Percentiles rank a stretch among this genome's conserved stretches.
Evolutionary conservation across 768 basidiomycete genomes (phyloP).

Genomic region (Hemileccinum rubropunctum): DNA sequence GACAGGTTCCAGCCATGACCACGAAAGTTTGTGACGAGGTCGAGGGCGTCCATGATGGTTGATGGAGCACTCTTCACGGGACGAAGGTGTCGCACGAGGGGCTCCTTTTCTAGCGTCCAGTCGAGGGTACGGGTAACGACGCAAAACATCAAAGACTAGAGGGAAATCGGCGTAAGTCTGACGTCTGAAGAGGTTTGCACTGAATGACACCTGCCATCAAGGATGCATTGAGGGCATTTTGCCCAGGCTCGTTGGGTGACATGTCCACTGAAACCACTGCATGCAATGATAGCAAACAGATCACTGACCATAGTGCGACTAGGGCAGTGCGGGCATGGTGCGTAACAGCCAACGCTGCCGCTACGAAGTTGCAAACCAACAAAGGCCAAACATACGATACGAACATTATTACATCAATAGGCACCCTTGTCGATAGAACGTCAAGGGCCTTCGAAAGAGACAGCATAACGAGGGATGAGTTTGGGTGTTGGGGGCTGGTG

Average conservation of each 20-base stretch:
- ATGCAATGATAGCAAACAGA: conserved; percentile 41
- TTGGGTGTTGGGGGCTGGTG: not conserved
- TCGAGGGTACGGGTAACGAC: conserved; percentile 15
- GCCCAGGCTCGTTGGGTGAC: not conserved
- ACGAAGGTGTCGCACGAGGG: conserved; percentile 13
- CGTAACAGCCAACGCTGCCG: conserved; percentile 47
- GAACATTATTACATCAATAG: conserved; percentile 36
- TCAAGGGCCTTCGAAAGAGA: conserved; percentile 1
- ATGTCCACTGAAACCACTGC: conserved; percentile 26
- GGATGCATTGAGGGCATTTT: conserved; percentile 3
- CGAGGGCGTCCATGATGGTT: conserved; percentile 39
- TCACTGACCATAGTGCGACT: conserved; percentile 46
- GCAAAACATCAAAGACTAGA: conserved; percentile 14
- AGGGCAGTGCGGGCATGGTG: conserved; percentile 44
- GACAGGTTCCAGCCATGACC: conserved; percentile 66
- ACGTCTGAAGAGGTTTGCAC: not conserved
- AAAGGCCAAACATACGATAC: conserved; percentile 40
- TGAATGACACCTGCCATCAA: conserved; percentile 8
- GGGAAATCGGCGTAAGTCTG: not conserved
- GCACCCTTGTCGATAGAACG: conserved; percentile 1
- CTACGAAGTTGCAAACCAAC: conserved; percentile 42
- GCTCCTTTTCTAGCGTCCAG: conserved; percentile 14
- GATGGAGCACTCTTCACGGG: conserved; percentile 2
- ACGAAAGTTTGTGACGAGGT: conserved; percentile 50
- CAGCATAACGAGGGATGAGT: not conserved